Evolutionary conservation across 495 filamentous ascomycete genomes (phyloP), one percentile per base, ranked within the genome.

Genomic region (Emericellopsis terricola): DNA sequence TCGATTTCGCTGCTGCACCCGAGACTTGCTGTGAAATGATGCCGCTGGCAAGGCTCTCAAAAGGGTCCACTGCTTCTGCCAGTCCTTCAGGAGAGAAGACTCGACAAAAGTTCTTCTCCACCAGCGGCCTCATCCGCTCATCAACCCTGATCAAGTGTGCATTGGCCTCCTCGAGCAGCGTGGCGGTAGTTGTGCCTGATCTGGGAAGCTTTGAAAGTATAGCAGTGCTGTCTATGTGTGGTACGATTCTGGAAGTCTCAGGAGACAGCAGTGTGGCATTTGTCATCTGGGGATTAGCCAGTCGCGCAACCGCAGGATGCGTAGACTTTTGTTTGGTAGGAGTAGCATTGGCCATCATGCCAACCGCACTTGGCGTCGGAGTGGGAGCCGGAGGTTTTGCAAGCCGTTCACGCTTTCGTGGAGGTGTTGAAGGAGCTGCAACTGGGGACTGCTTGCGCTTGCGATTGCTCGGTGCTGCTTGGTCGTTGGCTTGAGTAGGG

Each of bases 1-100:
- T 94, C 3, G 79, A 75, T 38, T 68, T 76, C 16, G 89, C 91
- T 2, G 89, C 89, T 3, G 83, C 81, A 13, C 87, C 83, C 13
- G 83, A 89, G 9, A 97, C 87, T 52, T 97, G 89, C 52, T 97
- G 89, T 29, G 81, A 81, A 38, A 96, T 93, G 43, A 97, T 94
- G 30, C 83, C 77, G 50, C 72, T 80, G 16, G 68, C 65, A 27
- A 97, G 65, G 35, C 73, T 76, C 34, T 72, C 73, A 49, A 94
- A 97, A 3, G 89, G 87, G 51, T 96, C 80, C 40, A 93, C 67
- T 41, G 71, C 57, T 55, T 94, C 86, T 13, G 74, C 70, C 13
- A 97, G 55, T 0, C 84, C 86, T 33, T 78, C 75, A 2, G 83
- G 69, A 5, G 79, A 80, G 55, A 94, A 94, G 9, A 89, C 48